These are phyloP conservation scores for Malassezia brasiliensis DNA, from an alignment of 1,284 basidiomycete genomes.

Conservation along the genomic window DNA sequence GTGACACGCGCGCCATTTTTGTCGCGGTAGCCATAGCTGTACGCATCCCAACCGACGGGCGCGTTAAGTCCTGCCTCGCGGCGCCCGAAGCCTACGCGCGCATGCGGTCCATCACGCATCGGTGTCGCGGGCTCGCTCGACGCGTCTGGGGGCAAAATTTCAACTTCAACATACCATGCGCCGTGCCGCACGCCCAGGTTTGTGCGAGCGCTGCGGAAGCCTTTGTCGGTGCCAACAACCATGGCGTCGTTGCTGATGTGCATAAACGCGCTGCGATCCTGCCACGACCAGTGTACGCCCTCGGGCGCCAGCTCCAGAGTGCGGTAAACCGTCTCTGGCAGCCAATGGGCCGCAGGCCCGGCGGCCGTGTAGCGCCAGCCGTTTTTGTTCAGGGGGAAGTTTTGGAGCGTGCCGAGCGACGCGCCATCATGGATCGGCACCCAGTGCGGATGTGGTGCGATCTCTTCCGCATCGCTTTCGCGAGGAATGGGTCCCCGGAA, in stretches of 20 bases:
- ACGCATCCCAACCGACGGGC: slow-evolving; percentile 84
- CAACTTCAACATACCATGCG: slow-evolving; percentile 86
- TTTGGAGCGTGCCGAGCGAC: slow-evolving; percentile 25
- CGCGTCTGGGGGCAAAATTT: slow-evolving; percentile 58
- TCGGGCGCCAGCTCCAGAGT: slow-evolving; percentile 30
- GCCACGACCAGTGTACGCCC: slow-evolving; percentile 45
- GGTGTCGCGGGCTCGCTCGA: slow-evolving; percentile 10
- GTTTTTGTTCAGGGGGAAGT: slow-evolving; percentile 38
- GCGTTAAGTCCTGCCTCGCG: slow-evolving; percentile 84
- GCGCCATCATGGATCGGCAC: slow-evolving; percentile 12
- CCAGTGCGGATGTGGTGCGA: slow-evolving; percentile 28
- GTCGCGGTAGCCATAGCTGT: slow-evolving; percentile 84
- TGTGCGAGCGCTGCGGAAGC: slow-evolving; percentile 77
- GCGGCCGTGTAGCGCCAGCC: slow-evolving; percentile 41
- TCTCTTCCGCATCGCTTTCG: slow-evolving; percentile 29
- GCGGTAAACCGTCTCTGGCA: slow-evolving; percentile 34
- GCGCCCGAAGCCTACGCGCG: slow-evolving; percentile 81
- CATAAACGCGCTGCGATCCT: slow-evolving; percentile 63
- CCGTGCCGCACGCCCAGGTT: slow-evolving; percentile 84
- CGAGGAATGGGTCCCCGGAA: slow-evolving; percentile 34
- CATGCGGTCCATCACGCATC: slow-evolving; percentile 60
- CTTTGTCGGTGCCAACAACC: slow-evolving; percentile 69
- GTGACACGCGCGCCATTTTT: slow-evolving; percentile 83
- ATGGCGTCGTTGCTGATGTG: slow-evolving; percentile 72
- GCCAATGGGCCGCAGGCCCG: slow-evolving; percentile 30